A percentile compares a stretch with the other conserved stretches of the same genome.
Evolutionary conservation across 805 yeast species (phyloP).

Genomic region (Suhomyces sp.): DNA sequence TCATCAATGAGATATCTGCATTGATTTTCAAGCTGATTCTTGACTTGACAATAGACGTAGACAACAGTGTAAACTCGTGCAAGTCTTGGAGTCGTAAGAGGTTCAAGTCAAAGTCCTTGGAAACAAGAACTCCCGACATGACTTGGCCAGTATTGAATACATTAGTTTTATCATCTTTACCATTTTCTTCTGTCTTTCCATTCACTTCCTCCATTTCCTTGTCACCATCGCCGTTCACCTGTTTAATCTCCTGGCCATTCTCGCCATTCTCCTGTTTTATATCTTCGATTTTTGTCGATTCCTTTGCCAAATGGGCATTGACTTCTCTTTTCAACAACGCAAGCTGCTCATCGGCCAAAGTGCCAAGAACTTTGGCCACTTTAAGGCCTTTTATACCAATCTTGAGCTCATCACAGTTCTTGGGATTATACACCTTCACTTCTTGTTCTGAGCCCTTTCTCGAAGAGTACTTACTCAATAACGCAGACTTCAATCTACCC

Average conservation of each 20-base stretch:
- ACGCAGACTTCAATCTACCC: constrained; percentile 94
- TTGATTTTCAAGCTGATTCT: constrained; percentile 74
- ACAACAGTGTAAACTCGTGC: constrained; percentile 81
- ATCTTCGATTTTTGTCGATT: constrained; percentile 38
- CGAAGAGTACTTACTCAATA: constrained; percentile 78
- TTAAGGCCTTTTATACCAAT: constrained; percentile 80
- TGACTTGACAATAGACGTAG: constrained; percentile 81
- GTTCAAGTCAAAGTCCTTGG: constrained; percentile 85
- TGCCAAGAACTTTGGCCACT: constrained; percentile 69
- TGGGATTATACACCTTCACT: constrained; percentile 87
- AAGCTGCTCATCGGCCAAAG: constrained; percentile 46
- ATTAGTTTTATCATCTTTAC: constrained; percentile 2
- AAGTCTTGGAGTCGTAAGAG: constrained; percentile 82
- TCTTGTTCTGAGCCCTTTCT: constrained; percentile 85
- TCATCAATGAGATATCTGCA: constrained; percentile 75
- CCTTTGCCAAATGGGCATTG: constrained; percentile 31
- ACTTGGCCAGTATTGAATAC: constrained; percentile 22
- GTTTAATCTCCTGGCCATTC: neutral
- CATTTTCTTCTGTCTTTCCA: constrained; percentile 1
- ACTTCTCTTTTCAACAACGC: constrained; percentile 44
- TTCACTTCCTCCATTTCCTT: constrained; percentile 4
- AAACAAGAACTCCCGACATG: constrained; percentile 82
- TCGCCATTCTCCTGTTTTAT: constrained; percentile 33
- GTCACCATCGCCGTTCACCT: constrained; percentile 7
- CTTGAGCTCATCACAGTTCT: constrained; percentile 77